phyloP scores from a whole-genome alignment of 108 stramenopile genomes.

The Mediolabrus comicus region DNA sequence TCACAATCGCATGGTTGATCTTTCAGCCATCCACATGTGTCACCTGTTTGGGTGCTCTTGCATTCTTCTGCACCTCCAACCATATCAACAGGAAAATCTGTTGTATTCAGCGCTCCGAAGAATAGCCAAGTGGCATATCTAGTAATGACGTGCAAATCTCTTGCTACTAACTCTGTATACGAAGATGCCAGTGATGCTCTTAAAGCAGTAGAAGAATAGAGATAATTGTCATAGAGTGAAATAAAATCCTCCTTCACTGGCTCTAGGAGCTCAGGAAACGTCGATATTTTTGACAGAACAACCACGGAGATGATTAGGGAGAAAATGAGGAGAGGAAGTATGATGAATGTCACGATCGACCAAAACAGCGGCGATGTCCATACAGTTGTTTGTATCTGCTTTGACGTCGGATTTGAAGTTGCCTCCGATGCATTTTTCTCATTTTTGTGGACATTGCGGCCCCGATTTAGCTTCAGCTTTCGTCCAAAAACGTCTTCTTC shows the following conservation, averaged over 20 bases:
- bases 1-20: slow-evolving; percentile 47
- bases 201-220: slow-evolving; percentile 8
- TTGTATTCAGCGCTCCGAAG: slow-evolving; percentile 45
- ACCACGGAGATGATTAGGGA: slow-evolving; percentile 33
- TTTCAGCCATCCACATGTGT: slow-evolving; percentile 28
- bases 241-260: slow-evolving; percentile 25
- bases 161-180: slow-evolving; percentile 14
- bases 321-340: slow-evolving; percentile 46
- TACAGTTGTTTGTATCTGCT: background rate
- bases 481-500: background rate
- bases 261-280: slow-evolving; percentile 25
- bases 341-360: slow-evolving; percentile 49
- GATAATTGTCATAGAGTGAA: slow-evolving; percentile 13
- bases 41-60: slow-evolving; percentile 23
- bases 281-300: slow-evolving; percentile 25
- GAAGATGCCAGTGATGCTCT: slow-evolving; percentile 9
- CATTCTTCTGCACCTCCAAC: slow-evolving; percentile 49
- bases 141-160: slow-evolving; percentile 48
- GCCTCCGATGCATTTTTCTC: background rate
- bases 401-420: background rate
- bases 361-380: slow-evolving; percentile 48
- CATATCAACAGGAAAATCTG: slow-evolving; percentile 42
- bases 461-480: background rate
- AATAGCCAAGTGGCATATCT: slow-evolving; percentile 55
- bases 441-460: background rate